A percentile compares a stretch with the other conserved stretches of the same genome.
Evolutionary conservation across 2,329 filamentous ascomycete species (phyloP).

Genomic region (Pestalotiopsis sp.): DNA sequence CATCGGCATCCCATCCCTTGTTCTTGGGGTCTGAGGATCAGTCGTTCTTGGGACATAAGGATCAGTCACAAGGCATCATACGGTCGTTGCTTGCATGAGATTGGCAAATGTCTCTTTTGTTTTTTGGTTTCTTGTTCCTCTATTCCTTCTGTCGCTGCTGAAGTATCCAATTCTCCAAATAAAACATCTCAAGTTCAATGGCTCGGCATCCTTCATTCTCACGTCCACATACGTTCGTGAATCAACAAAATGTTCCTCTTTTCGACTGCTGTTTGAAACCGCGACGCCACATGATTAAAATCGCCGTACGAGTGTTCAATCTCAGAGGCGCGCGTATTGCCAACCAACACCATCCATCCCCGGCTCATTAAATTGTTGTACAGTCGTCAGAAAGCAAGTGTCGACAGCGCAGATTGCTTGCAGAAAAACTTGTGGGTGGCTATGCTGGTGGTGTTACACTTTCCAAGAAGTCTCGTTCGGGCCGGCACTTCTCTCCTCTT

Average conservation of each 20-base stretch:
- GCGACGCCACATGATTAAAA: slow-evolving; percentile 2
- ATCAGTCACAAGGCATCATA: too few relatives aligned
- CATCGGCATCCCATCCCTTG: too few relatives aligned
- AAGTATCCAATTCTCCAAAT: neutral
- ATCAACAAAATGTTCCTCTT: neutral
- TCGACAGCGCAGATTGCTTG: neutral
- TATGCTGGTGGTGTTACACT: neutral
- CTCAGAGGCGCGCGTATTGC: neutral
- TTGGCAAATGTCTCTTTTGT: neutral
- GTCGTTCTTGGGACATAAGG: too few relatives aligned
- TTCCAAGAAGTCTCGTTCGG: neutral
- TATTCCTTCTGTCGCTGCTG: neutral
- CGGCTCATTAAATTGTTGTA: slow-evolving; percentile 8
- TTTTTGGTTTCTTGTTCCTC: neutral
- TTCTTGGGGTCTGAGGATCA: too few relatives aligned
- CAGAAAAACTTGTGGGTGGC: neutral
- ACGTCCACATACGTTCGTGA: neutral
- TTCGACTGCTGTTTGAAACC: neutral
- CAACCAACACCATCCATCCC: slow-evolving; percentile 1
- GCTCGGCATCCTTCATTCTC: neutral
- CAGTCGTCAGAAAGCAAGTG: slow-evolving; percentile 6
- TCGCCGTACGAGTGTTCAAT: neutral
- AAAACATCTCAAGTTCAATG: neutral
- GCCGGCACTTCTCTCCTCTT: neutral
- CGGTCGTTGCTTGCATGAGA: neutral